Evolutionary conservation across 1,284 basidiomycete genomes (phyloP), one percentile per base, ranked within the genome.

Genomic region (Rhodotorula mucilaginosa): DNA sequence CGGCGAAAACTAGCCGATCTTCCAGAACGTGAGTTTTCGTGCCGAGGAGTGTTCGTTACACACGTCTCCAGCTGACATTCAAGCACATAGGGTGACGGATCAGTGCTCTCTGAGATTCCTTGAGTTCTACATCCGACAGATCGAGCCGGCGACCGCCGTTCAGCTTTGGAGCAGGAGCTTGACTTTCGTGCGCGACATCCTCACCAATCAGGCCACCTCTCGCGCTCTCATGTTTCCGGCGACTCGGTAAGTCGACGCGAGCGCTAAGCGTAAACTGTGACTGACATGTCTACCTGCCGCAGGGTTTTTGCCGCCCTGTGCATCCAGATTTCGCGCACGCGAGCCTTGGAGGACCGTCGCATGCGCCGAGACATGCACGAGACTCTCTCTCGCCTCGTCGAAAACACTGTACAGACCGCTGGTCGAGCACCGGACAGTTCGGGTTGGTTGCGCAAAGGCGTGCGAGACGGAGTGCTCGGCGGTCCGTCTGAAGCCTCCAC

Each of bases 301-400:
- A 93, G 92, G 75, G 93, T 92, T 80, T 83, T 97, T 49, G 89
- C 88, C 5, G 85, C 89, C 2, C 81, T 97, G 23, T 89, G 90
- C 0, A 88, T 92, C 73, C 96, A 93, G 79, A 85, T 98, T 21
- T 88, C 90, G 3, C 90, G 92, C 78, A 95, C 93, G 0, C 88
- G 90, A 5, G 91, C 92, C 0, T 85, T 96, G 80, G 96, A 98
- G 71, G 96, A 99, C 81, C 86, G 88, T 26, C 86, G 91, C 29
- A 83, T 94, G 67, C 87, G 91, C n/a, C 90, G 93, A 78, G 96
- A 99, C 72, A 83, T 98, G 23, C 93, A 96, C 84, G 89, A 99
- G 71, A 89, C 87, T 0, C 95, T 91, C 78, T 86, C 88, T 56
- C 95, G 92, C 80, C 85, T 98, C 0, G 84, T 94, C 15, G 97